Evolutionary conservation across 2,329 filamentous ascomycete species (phyloP).

Genomic region (Penicillium sp.): DNA sequence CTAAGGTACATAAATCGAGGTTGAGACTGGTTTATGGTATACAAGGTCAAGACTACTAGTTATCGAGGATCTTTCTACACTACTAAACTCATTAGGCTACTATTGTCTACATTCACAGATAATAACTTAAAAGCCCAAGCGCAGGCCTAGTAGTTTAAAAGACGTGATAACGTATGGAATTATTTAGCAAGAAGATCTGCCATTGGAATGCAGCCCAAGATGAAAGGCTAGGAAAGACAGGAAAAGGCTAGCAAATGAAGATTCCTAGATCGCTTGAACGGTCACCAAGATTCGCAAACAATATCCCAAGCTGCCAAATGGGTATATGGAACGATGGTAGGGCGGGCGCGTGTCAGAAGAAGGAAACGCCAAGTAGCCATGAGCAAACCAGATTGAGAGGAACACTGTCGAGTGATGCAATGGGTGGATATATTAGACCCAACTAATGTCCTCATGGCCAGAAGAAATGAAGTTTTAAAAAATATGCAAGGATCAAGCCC

Average conservation of each 20-base stretch:
- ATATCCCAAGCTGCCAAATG: conserved; percentile 8
- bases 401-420: conserved; percentile 15
- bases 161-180: too few relatives aligned
- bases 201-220: not conserved
- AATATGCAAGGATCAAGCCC: not conserved
- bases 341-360: conserved; percentile 1
- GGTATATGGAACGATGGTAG: conserved; percentile 15
- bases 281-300: conserved; percentile 7
- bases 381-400: conserved; percentile 11
- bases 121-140: too few relatives aligned
- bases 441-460: too few relatives aligned
- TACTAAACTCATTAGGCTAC: too few relatives aligned
- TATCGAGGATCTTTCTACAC: too few relatives aligned
- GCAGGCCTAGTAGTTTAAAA: too few relatives aligned
- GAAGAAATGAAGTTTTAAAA: not conserved
- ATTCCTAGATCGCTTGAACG: conserved; percentile 6
- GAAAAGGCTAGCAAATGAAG: conserved; percentile 4
- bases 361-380: conserved; percentile 14
- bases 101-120: too few relatives aligned
- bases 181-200: not conserved
- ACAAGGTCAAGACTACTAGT: too few relatives aligned
- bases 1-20: too few relatives aligned
- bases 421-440: conserved; percentile 3
- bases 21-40: too few relatives aligned
- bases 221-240: not conserved